Base-by-base conservation (phyloP, 805 yeast species). In the Sugiyamaella marilandica region DNA sequence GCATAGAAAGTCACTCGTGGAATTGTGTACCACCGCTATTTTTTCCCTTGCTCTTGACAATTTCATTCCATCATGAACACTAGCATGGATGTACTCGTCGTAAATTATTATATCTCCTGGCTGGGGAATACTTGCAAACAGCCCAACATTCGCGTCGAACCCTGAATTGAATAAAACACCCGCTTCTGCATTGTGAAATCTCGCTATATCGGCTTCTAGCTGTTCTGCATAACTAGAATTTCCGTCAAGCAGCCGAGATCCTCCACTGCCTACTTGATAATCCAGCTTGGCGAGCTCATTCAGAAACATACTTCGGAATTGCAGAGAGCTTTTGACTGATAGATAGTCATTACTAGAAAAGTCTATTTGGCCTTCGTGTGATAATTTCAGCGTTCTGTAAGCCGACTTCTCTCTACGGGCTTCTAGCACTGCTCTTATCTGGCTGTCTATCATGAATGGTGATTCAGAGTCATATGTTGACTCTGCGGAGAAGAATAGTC, bases 11-110 rank as follows among this genome's bases (percentile, higher is more conserved):
- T 46, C 46, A 16, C 19, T 45, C n/a, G 56, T 52, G 21, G 51
- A 47, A 43, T 61, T 61, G 39, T 61, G 64, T 10, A 31, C 29
- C 24, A 61, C 53, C 9, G 52, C 34, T 7, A 50, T 24, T 14
- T 43, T 18, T 5, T 49, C 32, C 10, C 31, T 11, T 2, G 56
- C 55, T 34, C 64, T 41, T 5, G 63, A 59, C 5, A 53, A 36
- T 24, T 51, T 50, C 59, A 61, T 59, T 7, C 64, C 64, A 35
- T 61, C 62, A 32, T 61, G 64, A 2, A 59, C 63, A 44, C 62
- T 57, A 21, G 64, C 64, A 55, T 61, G 64, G 32, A 61, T 57
- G 21, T 51, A 51, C 51, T 61, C 64, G 43, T 61, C 64, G 48
- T 61, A 61, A 13, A 61, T 41, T 7, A 61, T 47, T 11, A 57